Conservation (phyloP, 108 stramenopile genomes). For the Pseudonitzschia delicatissima region DNA sequence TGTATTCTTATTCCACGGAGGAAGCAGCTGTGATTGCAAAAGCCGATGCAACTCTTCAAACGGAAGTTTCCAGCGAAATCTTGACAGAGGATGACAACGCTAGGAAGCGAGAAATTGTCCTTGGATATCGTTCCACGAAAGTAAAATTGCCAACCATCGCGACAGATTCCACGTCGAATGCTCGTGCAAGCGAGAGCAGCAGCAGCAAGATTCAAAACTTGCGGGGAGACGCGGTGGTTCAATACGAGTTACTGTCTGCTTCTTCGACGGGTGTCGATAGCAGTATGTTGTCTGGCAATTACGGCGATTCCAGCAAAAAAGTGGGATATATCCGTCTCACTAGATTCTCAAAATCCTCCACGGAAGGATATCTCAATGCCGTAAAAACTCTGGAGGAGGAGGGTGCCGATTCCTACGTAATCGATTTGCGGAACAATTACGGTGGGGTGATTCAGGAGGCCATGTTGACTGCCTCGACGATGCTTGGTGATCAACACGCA, state of each 20-base stretch:
- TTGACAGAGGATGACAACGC: not conserved
- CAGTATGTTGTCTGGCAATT: not conserved
- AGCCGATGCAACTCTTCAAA: not conserved
- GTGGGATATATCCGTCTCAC: constrained; percentile 83
- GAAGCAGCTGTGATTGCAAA: not conserved
- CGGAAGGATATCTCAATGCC: constrained; percentile 63
- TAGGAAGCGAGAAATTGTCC: constrained; percentile 24
- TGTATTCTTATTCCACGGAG: constrained; percentile 23
- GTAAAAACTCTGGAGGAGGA: constrained; percentile 55
- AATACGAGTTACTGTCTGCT: constrained; percentile 56
- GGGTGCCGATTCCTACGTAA: constrained; percentile 76
- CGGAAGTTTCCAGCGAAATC: not conserved
- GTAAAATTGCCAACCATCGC: constrained; percentile 31
- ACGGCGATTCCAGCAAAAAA: not conserved
- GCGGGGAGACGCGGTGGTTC: constrained; percentile 58
- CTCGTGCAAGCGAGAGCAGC: not conserved
- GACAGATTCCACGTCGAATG: not conserved
- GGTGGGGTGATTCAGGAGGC: constrained; percentile 86
- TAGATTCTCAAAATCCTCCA: constrained; percentile 71
- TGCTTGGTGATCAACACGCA: constrained; percentile 72
- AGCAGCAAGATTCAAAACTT: not conserved
- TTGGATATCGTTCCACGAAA: constrained; percentile 43
- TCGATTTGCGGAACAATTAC: constrained; percentile 81
- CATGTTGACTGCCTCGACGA: constrained; percentile 76
- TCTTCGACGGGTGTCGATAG: constrained; percentile 3